A percentile compares a stretch with the other conserved stretches of the same genome.
Evolutionary conservation across 805 yeast species (phyloP).

Genomic region (Ogataea sp.): DNA sequence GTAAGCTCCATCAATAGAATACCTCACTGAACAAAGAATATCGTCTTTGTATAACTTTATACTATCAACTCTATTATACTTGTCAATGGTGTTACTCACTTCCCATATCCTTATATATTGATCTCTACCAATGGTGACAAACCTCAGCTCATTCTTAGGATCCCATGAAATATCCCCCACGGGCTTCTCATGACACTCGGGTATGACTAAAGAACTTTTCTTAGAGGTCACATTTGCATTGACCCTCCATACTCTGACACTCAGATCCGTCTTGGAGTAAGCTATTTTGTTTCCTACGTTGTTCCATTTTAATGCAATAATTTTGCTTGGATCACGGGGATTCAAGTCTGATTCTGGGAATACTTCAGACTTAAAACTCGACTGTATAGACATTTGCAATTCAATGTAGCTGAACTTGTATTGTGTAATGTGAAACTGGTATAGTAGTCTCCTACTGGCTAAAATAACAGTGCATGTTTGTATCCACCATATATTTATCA

Average conservation of each 20-base stretch:
- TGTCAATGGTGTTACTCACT: constrained; percentile 22
- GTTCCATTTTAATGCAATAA: constrained; percentile 31
- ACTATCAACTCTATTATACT: constrained; percentile 6
- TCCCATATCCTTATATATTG: constrained; percentile 35
- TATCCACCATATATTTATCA: no score
- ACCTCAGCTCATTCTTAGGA: constrained; percentile 30
- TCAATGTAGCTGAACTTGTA: neutral
- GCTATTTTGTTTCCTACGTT: constrained; percentile 33
- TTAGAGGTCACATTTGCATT: neutral
- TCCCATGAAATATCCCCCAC: constrained; percentile 38
- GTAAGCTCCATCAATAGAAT: constrained; percentile 31
- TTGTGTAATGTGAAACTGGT: neutral
- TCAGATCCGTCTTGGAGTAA: constrained; percentile 33
- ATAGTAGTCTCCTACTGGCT: no score
- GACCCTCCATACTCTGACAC: constrained; percentile 32
- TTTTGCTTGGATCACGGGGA: constrained; percentile 16
- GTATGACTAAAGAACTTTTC: constrained; percentile 21
- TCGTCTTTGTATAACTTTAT: constrained; percentile 9
- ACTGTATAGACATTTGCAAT: no score
- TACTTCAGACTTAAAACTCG: neutral
- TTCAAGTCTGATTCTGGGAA: neutral
- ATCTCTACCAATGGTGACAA: constrained; percentile 41
- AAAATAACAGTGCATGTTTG: no score
- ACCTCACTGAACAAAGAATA: constrained; percentile 20
- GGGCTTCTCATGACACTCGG: constrained; percentile 31